Evolutionary conservation across 164 flowering plant species (phyloP).

Genomic region (Hamamelis virginiana): DNA sequence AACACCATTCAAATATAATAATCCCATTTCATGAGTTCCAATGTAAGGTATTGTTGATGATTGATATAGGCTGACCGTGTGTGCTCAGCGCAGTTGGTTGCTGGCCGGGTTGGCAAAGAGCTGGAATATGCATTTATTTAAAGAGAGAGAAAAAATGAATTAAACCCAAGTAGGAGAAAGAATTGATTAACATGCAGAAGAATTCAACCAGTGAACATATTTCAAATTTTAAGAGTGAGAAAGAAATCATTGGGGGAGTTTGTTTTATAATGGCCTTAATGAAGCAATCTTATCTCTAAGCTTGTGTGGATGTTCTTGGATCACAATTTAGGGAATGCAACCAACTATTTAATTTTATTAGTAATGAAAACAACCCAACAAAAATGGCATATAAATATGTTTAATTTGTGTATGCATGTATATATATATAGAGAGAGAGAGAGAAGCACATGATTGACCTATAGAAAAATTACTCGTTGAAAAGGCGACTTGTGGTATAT

Average conservation of each 20-base stretch:
- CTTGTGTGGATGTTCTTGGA: slow-evolving; percentile 19
- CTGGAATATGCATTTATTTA: neutral
- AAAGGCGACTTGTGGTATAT: slow-evolving; percentile 10
- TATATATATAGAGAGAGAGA: no score
- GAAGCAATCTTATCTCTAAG: slow-evolving; percentile 2
- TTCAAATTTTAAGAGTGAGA: no score
- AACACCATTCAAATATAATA: neutral
- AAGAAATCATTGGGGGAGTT: no score
- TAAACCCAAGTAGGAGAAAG: neutral
- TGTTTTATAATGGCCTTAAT: no score
- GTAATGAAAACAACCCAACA: neutral
- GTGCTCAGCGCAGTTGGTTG: no score
- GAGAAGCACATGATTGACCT: neutral
- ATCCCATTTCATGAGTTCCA: neutral
- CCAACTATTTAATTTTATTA: neutral
- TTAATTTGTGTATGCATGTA: no score
- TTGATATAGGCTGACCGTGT: no score
- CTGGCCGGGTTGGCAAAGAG: neutral
- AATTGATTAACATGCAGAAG: no score
- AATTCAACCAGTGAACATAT: neutral
- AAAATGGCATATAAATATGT: no score
- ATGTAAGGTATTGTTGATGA: no score
- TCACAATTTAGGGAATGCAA: slow-evolving; percentile 14
- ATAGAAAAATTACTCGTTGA: neutral
- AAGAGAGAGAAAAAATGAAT: neutral